Evolutionary conservation across 768 basidiomycete genomes (phyloP), one percentile per base, ranked within the genome.

Genomic region (Russula ochroleuca): DNA sequence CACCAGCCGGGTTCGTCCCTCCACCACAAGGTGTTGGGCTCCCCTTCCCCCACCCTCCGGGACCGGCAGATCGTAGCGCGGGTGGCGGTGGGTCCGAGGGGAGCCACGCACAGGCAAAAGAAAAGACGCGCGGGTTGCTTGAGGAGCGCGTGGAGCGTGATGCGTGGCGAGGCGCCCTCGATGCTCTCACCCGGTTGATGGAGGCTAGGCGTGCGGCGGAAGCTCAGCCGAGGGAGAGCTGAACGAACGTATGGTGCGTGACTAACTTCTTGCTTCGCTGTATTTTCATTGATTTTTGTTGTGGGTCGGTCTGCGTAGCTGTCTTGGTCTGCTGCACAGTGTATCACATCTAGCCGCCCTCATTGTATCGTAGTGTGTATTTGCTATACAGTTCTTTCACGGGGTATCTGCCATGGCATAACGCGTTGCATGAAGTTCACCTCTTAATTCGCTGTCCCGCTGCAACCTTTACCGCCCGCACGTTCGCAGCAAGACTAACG

Each of bases 21-120:
- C 86, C 90, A 4, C 86, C 88, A 8, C 83, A 90, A 17, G 90
- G 90, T 7, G 88, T 91, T 14, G 87, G 88, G 4, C 79, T 89
- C 57, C 88, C 90, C 51, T 78, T 13, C 66, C 88, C 90, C 48
- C 78, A 11, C 67, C 71, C 25, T 66, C 71, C 7, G 75, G n/a
- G 13, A 5, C n/a, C n/a, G 3, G 31, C 49, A 8, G 74, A 74
- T 45, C 67, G 75, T 5, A 67, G 62, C 6, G 67, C 66, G 5
- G 56, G 64, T 15, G 68, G 69, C 37, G 69, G 70, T 45, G 43
- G 43, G 14, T 19, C 35, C 14, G 35, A 48, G 31, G 48, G 14
- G 10, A 37, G 10, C 47, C 21, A 41, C 7, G 21, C 13, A 37
- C 37, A 21, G 28, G 31, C 40, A 21, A 63, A 51, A 21, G 50